These are phyloP conservation scores for Coemansia sp. DNA, from an alignment of 192 early-diverging fungal genomes.

Conservation along the genomic window DNA sequence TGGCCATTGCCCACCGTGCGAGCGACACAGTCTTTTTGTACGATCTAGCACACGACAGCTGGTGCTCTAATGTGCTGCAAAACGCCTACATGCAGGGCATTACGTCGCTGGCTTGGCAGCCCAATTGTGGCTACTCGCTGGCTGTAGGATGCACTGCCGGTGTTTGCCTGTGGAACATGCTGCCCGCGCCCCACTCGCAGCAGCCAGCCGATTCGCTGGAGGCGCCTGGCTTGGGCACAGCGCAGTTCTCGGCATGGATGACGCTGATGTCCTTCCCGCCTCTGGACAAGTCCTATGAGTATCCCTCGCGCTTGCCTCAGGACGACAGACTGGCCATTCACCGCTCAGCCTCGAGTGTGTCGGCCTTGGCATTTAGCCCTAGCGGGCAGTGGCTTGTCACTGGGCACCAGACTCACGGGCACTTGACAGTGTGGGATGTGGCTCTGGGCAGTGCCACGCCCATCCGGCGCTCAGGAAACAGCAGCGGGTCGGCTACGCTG, in stretches of 20 bases:
- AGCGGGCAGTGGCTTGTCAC: constrained; percentile 53
- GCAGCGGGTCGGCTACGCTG: constrained; percentile 30
- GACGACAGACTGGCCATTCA: constrained; percentile 9
- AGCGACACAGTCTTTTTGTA: constrained; percentile 71
- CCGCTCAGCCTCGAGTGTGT: constrained; percentile 40
- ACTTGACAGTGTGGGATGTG: constrained; percentile 54
- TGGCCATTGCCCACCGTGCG: constrained; percentile 69
- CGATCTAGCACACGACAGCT: constrained; percentile 61
- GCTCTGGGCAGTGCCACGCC: constrained; percentile 50
- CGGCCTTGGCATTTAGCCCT: constrained; percentile 44
- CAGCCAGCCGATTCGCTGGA: constrained; percentile 6
- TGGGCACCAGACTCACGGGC: constrained; percentile 45
- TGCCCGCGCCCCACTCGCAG: constrained; percentile 17
- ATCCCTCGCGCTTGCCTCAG: constrained; percentile 14
- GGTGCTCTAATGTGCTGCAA: constrained; percentile 51
- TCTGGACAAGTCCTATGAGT: constrained; percentile 3
- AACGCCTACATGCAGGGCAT: constrained; percentile 50
- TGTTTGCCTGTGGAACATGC: constrained; percentile 53
- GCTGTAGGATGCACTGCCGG: constrained; percentile 50
- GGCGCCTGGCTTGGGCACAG: constrained; percentile 28
- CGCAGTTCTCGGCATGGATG: constrained; percentile 53
- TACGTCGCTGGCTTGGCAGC: constrained; percentile 55
- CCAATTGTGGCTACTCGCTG: constrained; percentile 45
- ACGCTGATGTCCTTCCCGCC: constrained; percentile 43
- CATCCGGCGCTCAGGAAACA: constrained; percentile 44